Conservation (phyloP, 768 basidiomycete species). For the Mycena sanguinolenta region DNA sequence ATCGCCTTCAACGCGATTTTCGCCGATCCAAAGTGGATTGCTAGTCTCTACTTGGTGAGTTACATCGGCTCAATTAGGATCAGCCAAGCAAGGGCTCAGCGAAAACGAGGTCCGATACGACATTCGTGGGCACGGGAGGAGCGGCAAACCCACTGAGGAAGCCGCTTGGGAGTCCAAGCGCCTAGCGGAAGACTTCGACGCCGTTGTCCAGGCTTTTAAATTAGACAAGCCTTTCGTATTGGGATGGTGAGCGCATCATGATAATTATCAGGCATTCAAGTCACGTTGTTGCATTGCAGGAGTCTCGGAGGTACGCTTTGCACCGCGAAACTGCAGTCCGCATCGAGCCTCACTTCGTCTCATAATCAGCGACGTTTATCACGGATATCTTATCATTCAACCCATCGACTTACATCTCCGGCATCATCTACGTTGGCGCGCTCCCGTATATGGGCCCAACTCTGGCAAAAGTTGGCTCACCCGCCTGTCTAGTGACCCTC, state of each 20-base stretch:
- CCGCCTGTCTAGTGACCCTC: constrained; percentile 36
- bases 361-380: constrained; percentile 38
- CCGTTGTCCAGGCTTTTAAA: constrained; percentile 46
- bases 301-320: constrained; percentile 43
- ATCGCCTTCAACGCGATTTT: constrained; percentile 54
- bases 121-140: constrained; percentile 49
- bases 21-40: constrained; percentile 44
- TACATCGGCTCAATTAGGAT: not conserved
- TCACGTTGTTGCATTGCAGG: constrained; percentile 27
- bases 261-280: too few species aligned
- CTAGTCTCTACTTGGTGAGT: constrained; percentile 46
- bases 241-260: constrained; percentile 47
- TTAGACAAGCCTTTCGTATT: constrained; percentile 46
- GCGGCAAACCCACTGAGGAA: constrained; percentile 43
- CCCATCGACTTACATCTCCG: constrained; percentile 43
- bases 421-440: constrained; percentile 44
- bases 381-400: constrained; percentile 44
- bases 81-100: constrained; percentile 1
- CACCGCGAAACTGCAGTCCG: not conserved
- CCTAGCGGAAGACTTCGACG: constrained; percentile 48
- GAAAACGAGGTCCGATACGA: constrained; percentile 48
- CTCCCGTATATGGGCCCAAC: constrained; percentile 45
- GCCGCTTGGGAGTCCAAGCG: constrained; percentile 46
- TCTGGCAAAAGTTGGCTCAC: constrained; percentile 37
- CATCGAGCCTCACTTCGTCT: not conserved